These are phyloP conservation scores for Solanum ahanhuiri DNA, from an alignment of 257 asterid genomes.

Conservation along the genomic window DNA sequence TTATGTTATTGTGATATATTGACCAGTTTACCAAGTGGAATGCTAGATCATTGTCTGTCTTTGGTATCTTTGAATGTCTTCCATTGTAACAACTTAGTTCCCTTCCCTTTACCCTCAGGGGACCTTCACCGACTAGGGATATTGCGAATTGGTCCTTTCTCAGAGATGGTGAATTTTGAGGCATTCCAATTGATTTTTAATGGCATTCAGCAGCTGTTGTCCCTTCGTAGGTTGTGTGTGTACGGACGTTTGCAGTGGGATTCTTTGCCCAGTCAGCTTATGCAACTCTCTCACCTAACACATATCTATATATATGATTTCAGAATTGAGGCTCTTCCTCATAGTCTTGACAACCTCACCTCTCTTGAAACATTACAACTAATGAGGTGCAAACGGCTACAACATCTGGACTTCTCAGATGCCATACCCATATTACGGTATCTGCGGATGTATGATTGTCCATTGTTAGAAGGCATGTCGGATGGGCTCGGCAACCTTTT, in stretches of 20 bases:
- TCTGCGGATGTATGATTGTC: no score
- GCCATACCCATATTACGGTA: background rate
- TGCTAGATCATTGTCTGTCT: no score
- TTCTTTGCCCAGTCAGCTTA: conserved; percentile 4
- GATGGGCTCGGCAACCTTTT: no score
- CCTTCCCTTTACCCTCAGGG: no score
- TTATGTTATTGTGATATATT: no score
- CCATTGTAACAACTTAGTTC: no score
- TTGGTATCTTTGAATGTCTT: no score
- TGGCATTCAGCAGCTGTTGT: background rate
- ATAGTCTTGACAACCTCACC: conserved; percentile 8
- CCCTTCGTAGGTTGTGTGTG: background rate
- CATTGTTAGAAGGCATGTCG: no score
- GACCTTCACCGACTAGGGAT: no score
- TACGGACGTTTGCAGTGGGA: background rate
- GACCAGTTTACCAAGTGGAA: no score
- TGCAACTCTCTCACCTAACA: conserved; percentile 5
- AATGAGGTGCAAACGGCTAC: background rate
- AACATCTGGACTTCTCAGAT: background rate
- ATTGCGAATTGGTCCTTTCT: no score
- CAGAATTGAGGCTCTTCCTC: conserved; percentile 12
- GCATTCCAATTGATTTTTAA: background rate
- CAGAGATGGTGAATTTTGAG: background rate
- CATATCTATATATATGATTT: rapidly evolving
- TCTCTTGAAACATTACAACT: background rate